A percentile compares a stretch with the other conserved stretches of the same genome.
Evolutionary conservation across 2,329 filamentous ascomycete genomes (phyloP).

Genomic region (Fusarium zealandicum): DNA sequence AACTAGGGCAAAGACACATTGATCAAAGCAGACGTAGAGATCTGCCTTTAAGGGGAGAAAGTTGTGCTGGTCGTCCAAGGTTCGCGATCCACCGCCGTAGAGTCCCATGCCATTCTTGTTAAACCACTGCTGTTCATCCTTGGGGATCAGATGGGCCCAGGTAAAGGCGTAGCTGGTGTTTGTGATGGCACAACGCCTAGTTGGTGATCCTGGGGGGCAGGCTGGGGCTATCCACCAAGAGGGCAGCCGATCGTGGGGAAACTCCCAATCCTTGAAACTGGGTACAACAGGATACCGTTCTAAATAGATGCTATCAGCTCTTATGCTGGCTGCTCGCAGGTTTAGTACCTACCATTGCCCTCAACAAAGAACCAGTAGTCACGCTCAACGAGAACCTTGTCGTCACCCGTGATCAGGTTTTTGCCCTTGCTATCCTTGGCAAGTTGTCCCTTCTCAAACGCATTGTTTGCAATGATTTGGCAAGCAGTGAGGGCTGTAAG

Average conservation of each 20-base stretch:
- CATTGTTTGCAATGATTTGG: slow-evolving; percentile 31
- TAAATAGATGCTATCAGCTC: not conserved
- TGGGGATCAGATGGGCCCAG: slow-evolving; percentile 25
- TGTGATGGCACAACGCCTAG: slow-evolving; percentile 26
- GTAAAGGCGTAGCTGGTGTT: slow-evolving; percentile 34
- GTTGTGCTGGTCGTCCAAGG: slow-evolving; percentile 27
- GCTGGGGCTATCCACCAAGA: slow-evolving; percentile 23
- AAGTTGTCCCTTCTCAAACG: slow-evolving; percentile 13
- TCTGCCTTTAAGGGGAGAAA: slow-evolving; percentile 28
- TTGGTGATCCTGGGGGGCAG: not conserved
- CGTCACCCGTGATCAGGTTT: not conserved
- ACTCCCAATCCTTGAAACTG: slow-evolving; percentile 31
- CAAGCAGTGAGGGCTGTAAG: slow-evolving; percentile 23
- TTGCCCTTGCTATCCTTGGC: slow-evolving; percentile 21
- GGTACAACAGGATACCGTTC: slow-evolving; percentile 31
- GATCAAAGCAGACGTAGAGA: slow-evolving; percentile 31
- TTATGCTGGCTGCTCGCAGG: not conserved
- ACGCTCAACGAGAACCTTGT: slow-evolving; percentile 16
- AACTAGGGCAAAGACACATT: slow-evolving; percentile 25
- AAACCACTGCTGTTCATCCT: slow-evolving; percentile 31
- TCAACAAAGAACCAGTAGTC: slow-evolving; percentile 35
- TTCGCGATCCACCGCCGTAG: slow-evolving; percentile 29
- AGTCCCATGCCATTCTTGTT: slow-evolving; percentile 31
- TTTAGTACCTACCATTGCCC: slow-evolving; percentile 11
- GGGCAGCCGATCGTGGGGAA: slow-evolving; percentile 26